Base-by-base conservation (phyloP, 768 basidiomycete genomes). In the Tulasnella calospora region DNA sequence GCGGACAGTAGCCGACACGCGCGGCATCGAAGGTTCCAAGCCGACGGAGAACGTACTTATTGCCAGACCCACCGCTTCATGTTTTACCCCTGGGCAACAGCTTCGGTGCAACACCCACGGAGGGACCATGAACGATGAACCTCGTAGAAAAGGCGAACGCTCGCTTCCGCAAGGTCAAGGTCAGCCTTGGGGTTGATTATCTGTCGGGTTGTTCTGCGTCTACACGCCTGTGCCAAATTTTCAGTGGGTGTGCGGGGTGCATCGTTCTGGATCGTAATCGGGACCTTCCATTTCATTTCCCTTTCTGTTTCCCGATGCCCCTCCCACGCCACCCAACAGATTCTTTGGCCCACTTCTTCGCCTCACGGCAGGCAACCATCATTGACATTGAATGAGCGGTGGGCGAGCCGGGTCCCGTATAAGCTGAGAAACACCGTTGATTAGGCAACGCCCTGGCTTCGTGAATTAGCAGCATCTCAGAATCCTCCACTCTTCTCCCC, bases 31-130 rank as follows among this genome's bases (percentile, higher is more conserved):
- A 33, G 27, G 61, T 35, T 67, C 27, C 61, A 27, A 67, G 33
- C 61, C 61, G 61, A 33, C 10, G 61, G 61, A 35, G 5, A 27
- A 35, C 27, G 61, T n/a, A 30, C 61, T 67, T 57, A 57, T n/a
- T 67, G 61, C 61, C 33, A 67, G 61, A 67, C 61, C 61, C 61
- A 13, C 61, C 30, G 61, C 61, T 67, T 67, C 61, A 67, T 67
- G 27, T 35, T 67, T 67, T 17, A 35, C 7, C 61, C 61, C 30
- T 15, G 8, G 15, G 10, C 61, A 15, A 67, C 61, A 35, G 15
- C 61, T n/a, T 51, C 51, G 10, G 9, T 4, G 51, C 1, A 23
- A 23, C 51, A n/a, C 51, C 10, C 21, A n/a, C 51, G 51, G n/a
- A 51, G 23, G 51, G 21, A n/a, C 5, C 7, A n/a, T 12, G 3